Evolutionary conservation across 805 yeast species (phyloP), one percentile per base, ranked within the genome.

Genomic region (Starmerella asiatica): DNA sequence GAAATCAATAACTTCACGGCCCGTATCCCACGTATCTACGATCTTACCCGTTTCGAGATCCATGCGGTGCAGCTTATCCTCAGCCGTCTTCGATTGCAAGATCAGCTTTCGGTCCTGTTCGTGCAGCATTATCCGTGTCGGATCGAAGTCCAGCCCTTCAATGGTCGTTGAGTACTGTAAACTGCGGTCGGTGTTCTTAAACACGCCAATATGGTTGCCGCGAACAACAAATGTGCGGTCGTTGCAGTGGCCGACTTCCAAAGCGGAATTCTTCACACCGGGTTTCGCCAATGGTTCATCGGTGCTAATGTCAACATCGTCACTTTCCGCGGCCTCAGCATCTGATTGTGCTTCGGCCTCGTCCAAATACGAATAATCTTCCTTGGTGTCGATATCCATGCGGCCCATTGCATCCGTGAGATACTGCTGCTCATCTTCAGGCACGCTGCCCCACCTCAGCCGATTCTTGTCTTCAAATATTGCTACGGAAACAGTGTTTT

Each of bases 131-230:
- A 80, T 69, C 48, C 74, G 73, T 19, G 62, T 55, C 1, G 94
- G 93, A 11, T 59, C 64, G 37, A 75, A 60, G 5, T 42, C 21
- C 24, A 85, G 56, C 46, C 75, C 68, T 31, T 71, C 71, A 43
- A 85, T 79, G 0, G 93, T 72, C 4, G 93, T 74, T 17, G 71
- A 61, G 52, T 71, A 83, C 42, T 74, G 71, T 36, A 84, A 58
- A 21, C 57, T 55, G 7, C 38, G 34, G 14, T 63, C 68, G 27
- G 68, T 69, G 16, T 75, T 69, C 51, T 69, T 77, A 61, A 84
- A 83, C 4, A 85, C 85, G 26, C 94, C 94, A 40, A 85, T 63
- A 47, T 73, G 73, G 56, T 81, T 64, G 14, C 85, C 94, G 49
- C 93, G 73, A 0, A 79, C 76, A 23, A 85, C 86, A 56, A 71